Percentiles rank a stretch among this genome's conserved stretches.
These are phyloP conservation scores for Cutaneotrichosporon cyanovorans DNA, from an alignment of 1,284 basidiomycete genomes.

Conservation along the genomic window DNA sequence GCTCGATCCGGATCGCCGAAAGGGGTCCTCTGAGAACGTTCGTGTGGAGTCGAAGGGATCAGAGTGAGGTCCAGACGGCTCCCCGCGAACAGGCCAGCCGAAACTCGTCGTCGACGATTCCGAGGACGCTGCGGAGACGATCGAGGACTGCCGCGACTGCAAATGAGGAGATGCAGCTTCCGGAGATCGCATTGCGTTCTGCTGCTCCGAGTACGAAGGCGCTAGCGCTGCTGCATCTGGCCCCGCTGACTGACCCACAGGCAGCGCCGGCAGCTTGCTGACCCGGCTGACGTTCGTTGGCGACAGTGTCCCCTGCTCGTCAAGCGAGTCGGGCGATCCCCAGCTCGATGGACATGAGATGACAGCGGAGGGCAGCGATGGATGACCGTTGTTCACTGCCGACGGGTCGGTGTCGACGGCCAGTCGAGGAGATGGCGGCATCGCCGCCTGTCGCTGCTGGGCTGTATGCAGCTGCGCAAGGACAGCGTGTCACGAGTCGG, in stretches of 20 bases:
- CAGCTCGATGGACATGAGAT: background rate
- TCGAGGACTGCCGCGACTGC: too few species aligned
- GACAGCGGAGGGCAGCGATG: background rate
- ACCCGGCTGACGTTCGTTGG: too few species aligned
- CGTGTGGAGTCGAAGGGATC: conserved; percentile 33
- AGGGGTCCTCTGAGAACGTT: conserved; percentile 34
- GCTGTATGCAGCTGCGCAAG: background rate
- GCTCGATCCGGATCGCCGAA: conserved; percentile 16
- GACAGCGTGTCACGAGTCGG: too few species aligned
- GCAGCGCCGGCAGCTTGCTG: too few species aligned
- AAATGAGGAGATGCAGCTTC: too few species aligned
- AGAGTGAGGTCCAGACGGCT: conserved; percentile 6
- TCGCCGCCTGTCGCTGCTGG: background rate
- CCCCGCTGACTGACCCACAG: too few species aligned
- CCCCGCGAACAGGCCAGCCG: conserved; percentile 18
- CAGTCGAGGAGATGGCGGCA: conserved; percentile 1
- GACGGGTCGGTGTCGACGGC: conserved; percentile 6
- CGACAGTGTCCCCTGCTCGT: too few species aligned
- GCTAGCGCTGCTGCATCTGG: too few species aligned
- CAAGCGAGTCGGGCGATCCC: background rate
- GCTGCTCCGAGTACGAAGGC: too few species aligned
- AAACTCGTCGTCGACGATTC: conserved; percentile 28
- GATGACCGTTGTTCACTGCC: background rate
- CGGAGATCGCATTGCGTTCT: too few species aligned
- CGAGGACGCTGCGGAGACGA: conserved; percentile 23